Percentiles rank a stretch among this genome's conserved stretches.
phyloP scores from a whole-genome alignment of 2,329 filamentous ascomycete genomes.

The Cladosporium velox region DNA sequence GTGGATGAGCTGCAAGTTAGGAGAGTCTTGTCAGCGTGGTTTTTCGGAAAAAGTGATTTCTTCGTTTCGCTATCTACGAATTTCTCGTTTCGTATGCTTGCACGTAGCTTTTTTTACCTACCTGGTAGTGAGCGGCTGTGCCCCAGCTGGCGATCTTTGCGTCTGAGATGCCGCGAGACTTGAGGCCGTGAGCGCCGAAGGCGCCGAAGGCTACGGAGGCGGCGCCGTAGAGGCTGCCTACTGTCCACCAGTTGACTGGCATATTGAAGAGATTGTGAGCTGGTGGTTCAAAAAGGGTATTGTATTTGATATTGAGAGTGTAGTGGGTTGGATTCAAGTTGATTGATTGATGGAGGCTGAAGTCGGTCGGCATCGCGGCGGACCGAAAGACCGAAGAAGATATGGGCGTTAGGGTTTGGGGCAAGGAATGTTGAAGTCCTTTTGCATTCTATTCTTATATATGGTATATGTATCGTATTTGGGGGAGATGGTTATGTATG shows the following conservation, averaged over 20 bases:
- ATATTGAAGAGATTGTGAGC: background rate
- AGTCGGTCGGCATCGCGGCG: background rate
- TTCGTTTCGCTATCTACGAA: too few relatives aligned
- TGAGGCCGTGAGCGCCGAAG: conserved; percentile 69
- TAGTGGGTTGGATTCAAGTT: background rate
- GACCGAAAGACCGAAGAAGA: background rate
- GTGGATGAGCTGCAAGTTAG: conserved; percentile 58
- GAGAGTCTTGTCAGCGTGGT: background rate
- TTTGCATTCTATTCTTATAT: background rate
- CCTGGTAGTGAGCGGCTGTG: conserved; percentile 69
- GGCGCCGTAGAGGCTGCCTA: conserved; percentile 65
- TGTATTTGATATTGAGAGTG: background rate
- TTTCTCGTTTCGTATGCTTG: too few relatives aligned
- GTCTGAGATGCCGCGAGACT: conserved; percentile 61
- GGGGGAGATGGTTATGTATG: background rate
- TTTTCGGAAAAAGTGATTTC: too few relatives aligned
- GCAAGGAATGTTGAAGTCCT: background rate
- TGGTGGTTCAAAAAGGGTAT: too few relatives aligned
- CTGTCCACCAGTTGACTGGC: conserved; percentile 54
- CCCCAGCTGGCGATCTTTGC: conserved; percentile 60
- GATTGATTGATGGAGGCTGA: background rate
- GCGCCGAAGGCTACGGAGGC: conserved; percentile 63
- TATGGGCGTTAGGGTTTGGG: conserved; percentile 1
- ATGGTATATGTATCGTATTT: background rate
- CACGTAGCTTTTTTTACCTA: conserved; percentile 36